These are phyloP conservation scores for Iberis amara DNA, from an alignment of 441 rosid genomes.

Conservation along the genomic window DNA sequence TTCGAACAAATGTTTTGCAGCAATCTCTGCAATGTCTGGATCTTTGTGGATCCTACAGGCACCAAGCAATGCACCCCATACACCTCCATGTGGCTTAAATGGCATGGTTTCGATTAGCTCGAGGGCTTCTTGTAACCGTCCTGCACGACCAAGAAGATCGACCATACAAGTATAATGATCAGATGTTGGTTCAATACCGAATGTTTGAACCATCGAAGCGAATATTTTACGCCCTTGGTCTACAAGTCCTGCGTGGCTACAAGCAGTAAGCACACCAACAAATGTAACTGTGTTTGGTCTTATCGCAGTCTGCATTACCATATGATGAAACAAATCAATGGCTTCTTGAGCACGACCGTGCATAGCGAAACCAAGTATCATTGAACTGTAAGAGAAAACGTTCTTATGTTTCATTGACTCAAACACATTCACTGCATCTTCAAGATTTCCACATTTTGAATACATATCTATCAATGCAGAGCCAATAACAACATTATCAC, in stretches of 20 bases:
- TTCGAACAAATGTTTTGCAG: constrained; percentile 62
- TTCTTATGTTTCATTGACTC: constrained; percentile 48
- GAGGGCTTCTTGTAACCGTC: constrained; percentile 60
- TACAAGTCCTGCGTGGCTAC: constrained; percentile 71
- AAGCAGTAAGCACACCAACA: constrained; percentile 71
- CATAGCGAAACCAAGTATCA: constrained; percentile 72
- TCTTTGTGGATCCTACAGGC: constrained; percentile 64
- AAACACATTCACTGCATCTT: constrained; percentile 55
- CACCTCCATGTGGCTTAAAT: constrained; percentile 50
- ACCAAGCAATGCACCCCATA: constrained; percentile 91
- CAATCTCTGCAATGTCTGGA: constrained; percentile 64
- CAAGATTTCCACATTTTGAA: constrained; percentile 73
- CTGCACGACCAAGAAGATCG: constrained; percentile 74
- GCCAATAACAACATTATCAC: constrained; percentile 54
- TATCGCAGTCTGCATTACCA: constrained; percentile 41
- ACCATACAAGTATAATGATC: constrained; percentile 75
- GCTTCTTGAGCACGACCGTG: constrained; percentile 66
- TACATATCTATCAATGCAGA: constrained; percentile 81
- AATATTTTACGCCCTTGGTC: constrained; percentile 61
- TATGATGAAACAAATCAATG: constrained; percentile 48
- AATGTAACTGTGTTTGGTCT: constrained; percentile 70
- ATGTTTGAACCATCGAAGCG: constrained; percentile 47
- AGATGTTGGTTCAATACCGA: constrained; percentile 47
- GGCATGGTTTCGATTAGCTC: constrained; percentile 52
- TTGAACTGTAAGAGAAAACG: constrained; percentile 74